Percentiles rank a stretch among this genome's conserved stretches.
These are phyloP conservation scores for Lepidium africanum DNA, from an alignment of 345 rosid genomes.

Conservation along the genomic window DNA sequence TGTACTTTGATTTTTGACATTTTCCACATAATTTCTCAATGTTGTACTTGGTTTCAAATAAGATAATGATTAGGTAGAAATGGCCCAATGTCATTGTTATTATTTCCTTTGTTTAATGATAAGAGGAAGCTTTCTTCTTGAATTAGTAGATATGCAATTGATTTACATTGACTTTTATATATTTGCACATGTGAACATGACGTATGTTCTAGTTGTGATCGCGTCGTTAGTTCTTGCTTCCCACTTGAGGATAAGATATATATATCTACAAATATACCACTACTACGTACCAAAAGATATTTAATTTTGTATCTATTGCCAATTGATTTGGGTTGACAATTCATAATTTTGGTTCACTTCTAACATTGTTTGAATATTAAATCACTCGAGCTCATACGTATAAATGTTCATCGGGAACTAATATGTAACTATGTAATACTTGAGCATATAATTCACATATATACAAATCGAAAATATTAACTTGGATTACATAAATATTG, in stretches of 20 bases:
- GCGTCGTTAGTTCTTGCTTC: background rate
- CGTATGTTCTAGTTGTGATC: background rate
- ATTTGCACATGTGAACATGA: background rate
- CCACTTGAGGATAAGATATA: background rate
- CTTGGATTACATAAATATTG: background rate
- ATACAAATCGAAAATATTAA: background rate
- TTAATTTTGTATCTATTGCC: background rate
- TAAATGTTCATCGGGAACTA: background rate
- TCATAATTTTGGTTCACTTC: too few species aligned
- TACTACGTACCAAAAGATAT: background rate
- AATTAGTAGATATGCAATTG: conserved; percentile 20
- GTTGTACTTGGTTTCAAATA: background rate
- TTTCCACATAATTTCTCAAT: background rate
- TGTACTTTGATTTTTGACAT: background rate
- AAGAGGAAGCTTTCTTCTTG: conserved; percentile 2
- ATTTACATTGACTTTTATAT: background rate
- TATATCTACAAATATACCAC: background rate
- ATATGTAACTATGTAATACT: background rate
- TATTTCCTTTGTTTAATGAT: background rate
- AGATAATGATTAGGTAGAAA: conserved; percentile 10
- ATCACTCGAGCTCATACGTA: too few species aligned
- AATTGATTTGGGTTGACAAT: background rate
- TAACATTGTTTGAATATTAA: background rate
- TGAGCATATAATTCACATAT: background rate
- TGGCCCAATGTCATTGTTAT: background rate